These are phyloP conservation scores for Hygrocybe punicea DNA, from an alignment of 768 basidiomycete genomes.

Conservation along the genomic window DNA sequence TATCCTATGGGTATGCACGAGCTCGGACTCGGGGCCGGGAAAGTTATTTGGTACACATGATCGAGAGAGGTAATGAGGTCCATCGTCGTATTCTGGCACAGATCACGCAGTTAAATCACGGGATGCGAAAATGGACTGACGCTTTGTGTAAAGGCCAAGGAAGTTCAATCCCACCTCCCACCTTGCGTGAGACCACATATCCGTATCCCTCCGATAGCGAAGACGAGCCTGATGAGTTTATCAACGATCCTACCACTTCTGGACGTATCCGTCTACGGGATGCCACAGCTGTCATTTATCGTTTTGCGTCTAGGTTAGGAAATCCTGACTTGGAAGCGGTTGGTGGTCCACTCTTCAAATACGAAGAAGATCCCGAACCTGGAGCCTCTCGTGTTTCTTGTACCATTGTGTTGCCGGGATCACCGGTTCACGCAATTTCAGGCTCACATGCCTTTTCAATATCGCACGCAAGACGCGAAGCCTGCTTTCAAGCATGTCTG, in stretches of 20 bases:
- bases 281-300: slow-evolving; percentile 55
- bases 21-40: slow-evolving; percentile 45
- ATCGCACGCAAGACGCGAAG: slow-evolving; percentile 54
- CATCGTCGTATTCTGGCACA: slow-evolving; percentile 53
- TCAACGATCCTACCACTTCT: slow-evolving; percentile 63
- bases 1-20: slow-evolving; percentile 56
- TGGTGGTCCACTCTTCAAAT: slow-evolving; percentile 37
- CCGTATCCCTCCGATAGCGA: slow-evolving; percentile 50
- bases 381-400: slow-evolving; percentile 37
- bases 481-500: slow-evolving; percentile 56
- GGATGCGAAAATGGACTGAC: slow-evolving; percentile 50
- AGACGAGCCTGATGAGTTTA: slow-evolving; percentile 45
- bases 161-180: slow-evolving; percentile 45
- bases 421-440: slow-evolving; percentile 39
- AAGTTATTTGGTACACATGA: slow-evolving; percentile 60
- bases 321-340: slow-evolving; percentile 6
- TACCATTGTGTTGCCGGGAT: slow-evolving; percentile 45
- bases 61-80: slow-evolving; percentile 52
- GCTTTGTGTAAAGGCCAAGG: slow-evolving; percentile 37
- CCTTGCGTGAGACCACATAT: slow-evolving; percentile 38
- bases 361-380: slow-evolving; percentile 34
- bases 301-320: slow-evolving; percentile 38
- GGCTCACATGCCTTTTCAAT: slow-evolving; percentile 47
- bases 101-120: slow-evolving; percentile 38
- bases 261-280: slow-evolving; percentile 57